These are phyloP conservation scores for Talaromyces islandicus DNA, from an alignment of 2,329 filamentous ascomycete genomes.

Conservation along the genomic window DNA sequence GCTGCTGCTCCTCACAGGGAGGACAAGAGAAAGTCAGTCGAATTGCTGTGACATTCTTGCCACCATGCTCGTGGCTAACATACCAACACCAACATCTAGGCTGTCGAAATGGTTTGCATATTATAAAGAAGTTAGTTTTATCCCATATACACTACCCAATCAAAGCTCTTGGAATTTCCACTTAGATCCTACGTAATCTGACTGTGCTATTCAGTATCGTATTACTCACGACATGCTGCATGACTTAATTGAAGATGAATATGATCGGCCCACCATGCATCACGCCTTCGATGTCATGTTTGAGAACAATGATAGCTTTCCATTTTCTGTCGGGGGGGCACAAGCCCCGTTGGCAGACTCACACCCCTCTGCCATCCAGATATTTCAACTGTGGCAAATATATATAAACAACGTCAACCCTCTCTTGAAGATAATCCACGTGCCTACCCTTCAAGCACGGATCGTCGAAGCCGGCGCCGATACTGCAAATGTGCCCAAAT, in stretches of 20 bases:
- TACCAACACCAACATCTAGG: conserved; percentile 2
- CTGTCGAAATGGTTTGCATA: conserved; percentile 14
- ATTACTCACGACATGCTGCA: conserved; percentile 44
- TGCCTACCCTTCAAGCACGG: conserved; percentile 56
- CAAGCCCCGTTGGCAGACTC: conserved; percentile 21
- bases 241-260: conserved; percentile 54
- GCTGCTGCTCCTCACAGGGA: not conserved
- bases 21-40: not conserved
- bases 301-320: conserved; percentile 51
- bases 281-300: conserved; percentile 57
- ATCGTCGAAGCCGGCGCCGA: conserved; percentile 53
- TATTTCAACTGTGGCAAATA: conserved; percentile 54
- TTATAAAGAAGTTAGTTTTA: conserved; percentile 13
- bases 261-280: conserved; percentile 51
- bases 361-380: conserved; percentile 58
- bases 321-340: conserved; percentile 48
- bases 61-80: not conserved
- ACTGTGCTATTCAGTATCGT: conserved; percentile 38
- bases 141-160: not conserved
- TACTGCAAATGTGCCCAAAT: conserved; percentile 46
- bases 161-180: not conserved
- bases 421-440: conserved; percentile 49
- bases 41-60: not conserved
- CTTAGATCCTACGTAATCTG: not conserved
- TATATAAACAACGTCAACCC: conserved; percentile 66